Evolutionary conservation across 129 eudicot species (phyloP).

Genomic region (Ambrosia trifida): DNA sequence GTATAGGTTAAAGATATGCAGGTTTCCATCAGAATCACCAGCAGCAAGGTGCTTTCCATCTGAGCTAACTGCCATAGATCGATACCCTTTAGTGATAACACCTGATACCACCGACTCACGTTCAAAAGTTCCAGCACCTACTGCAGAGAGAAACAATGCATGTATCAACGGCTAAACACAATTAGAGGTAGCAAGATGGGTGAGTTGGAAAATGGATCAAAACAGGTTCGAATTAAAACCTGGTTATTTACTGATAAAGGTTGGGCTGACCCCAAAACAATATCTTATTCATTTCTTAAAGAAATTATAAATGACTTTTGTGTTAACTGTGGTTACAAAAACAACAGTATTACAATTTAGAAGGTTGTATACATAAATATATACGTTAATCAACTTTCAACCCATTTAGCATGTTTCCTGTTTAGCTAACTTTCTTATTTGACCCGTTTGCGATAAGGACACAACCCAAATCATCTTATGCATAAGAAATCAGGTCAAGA

Average conservation of each 20-base stretch:
- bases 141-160: constrained; percentile 38
- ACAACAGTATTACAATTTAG: not conserved
- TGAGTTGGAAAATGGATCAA: not conserved
- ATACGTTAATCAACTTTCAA: not conserved
- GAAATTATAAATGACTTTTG: not conserved
- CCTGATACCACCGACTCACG: constrained; percentile 55
- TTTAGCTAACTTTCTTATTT: not conserved
- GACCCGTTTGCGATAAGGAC: not conserved
- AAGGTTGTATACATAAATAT: not conserved
- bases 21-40: constrained; percentile 74
- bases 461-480: constrained; percentile 9
- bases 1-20: constrained; percentile 63
- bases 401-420: not conserved
- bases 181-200: not conserved
- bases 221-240: not conserved
- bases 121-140: constrained; percentile 66
- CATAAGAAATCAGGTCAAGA: constrained; percentile 9
- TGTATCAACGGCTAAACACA: constrained; percentile 8
- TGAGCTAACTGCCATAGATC: constrained; percentile 72
- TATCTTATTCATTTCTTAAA: not conserved
- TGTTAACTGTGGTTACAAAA: not conserved
- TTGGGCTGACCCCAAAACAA: not conserved
- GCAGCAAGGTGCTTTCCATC: constrained; percentile 81
- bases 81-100: constrained; percentile 52
- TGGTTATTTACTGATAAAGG: not conserved